Percentiles rank a stretch among this genome's conserved stretches.
These are phyloP conservation scores for Coemansia sp. DNA, from an alignment of 192 early-diverging fungal species.

Conservation along the genomic window DNA sequence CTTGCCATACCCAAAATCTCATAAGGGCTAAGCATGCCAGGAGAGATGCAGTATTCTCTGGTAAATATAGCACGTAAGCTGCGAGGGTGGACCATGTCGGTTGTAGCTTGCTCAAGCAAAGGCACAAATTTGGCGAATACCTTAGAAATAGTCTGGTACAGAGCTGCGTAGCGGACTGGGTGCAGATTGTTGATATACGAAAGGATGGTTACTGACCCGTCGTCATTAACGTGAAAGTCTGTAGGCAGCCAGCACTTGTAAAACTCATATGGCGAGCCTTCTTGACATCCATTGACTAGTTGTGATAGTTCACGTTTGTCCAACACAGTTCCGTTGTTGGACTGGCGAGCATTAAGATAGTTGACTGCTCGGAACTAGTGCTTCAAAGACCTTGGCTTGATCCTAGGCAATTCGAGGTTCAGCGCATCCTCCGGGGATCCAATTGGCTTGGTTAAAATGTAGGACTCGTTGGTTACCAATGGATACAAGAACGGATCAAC, in stretches of 20 bases:
- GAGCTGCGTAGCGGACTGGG: constrained; percentile 32
- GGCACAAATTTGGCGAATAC: constrained; percentile 57
- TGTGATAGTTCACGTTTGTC: background rate
- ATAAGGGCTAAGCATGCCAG: too few species aligned
- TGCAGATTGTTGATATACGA: constrained; percentile 74
- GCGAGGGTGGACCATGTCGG: constrained; percentile 2
- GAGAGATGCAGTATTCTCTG: background rate
- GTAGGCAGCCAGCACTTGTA: constrained; percentile 59
- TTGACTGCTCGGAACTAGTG: background rate
- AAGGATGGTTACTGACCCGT: constrained; percentile 38
- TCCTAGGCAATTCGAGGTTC: background rate
- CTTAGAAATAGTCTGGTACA: constrained; percentile 52
- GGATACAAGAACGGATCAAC: background rate
- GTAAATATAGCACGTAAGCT: background rate
- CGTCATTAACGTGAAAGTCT: constrained; percentile 50
- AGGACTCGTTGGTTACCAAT: background rate
- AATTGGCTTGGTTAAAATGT: background rate
- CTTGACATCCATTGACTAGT: too few species aligned
- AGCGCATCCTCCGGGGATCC: background rate
- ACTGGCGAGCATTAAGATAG: background rate
- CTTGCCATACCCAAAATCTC: background rate
- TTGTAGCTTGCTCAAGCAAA: constrained; percentile 58
- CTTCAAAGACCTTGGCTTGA: background rate
- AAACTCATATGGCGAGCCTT: too few species aligned
- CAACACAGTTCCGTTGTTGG: background rate